phyloP scores from a whole-genome alignment of 192 early-diverging fungal species.

The Gigaspora rosea region DNA sequence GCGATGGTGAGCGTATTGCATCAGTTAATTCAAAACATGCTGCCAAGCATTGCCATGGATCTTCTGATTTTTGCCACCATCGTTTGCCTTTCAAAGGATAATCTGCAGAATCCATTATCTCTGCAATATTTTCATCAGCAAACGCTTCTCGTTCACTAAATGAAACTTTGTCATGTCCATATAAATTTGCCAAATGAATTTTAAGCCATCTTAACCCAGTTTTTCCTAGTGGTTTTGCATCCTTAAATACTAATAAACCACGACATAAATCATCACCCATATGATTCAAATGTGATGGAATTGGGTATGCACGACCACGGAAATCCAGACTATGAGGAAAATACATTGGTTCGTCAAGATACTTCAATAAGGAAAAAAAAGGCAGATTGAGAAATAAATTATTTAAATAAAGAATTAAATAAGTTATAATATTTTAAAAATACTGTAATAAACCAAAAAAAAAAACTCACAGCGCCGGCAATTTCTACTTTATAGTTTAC shows the following conservation, averaged over 20 bases:
- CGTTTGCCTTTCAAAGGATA: conserved; percentile 73
- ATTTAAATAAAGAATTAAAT: neutral
- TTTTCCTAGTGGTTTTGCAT: conserved; percentile 75
- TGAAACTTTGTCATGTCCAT: conserved; percentile 90
- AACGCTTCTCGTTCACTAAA: conserved; percentile 81
- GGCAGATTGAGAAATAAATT: neutral
- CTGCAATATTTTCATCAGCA: conserved; percentile 71
- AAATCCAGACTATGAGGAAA: conserved; percentile 99
- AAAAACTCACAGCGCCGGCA: conserved; percentile 74
- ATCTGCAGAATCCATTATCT: conserved; percentile 83
- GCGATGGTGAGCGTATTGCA: conserved; percentile 73
- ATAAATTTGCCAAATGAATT: conserved; percentile 92
- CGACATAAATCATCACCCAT: conserved; percentile 95
- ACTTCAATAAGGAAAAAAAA: conserved; percentile 49
- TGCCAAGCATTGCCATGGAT: conserved; percentile 93
- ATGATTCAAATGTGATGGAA: conserved; percentile 94
- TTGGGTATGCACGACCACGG: conserved; percentile 96
- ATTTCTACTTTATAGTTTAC: conserved; percentile 96
- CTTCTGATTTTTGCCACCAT: conserved; percentile 91
- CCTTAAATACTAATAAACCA: conserved; percentile 85
- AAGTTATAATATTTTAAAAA: neutral
- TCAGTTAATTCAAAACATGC: conserved; percentile 82
- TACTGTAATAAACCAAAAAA: conserved; percentile 2
- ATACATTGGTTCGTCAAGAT: conserved; percentile 85
- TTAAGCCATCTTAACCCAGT: conserved; percentile 89